Evolutionary conservation across 805 yeast species (phyloP).

Genomic region (Sungouiella thailandica): DNA sequence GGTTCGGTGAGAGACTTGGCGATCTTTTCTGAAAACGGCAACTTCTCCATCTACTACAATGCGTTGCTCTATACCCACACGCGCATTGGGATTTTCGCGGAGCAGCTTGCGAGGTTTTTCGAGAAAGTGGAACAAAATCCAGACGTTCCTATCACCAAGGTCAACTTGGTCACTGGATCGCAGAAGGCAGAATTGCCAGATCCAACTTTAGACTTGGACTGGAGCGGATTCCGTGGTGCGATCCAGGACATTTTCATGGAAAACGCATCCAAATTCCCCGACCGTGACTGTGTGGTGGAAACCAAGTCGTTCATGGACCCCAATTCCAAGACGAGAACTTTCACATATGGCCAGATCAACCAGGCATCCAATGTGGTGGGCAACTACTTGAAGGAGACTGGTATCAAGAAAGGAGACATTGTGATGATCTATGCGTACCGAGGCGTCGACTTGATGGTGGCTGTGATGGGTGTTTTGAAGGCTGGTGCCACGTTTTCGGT

Average conservation of each 20-base stretch:
- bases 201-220: constrained; percentile 81
- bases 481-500: constrained; percentile 99
- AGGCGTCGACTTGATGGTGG: constrained; percentile 94
- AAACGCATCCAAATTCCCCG: constrained; percentile 82
- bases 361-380: constrained; percentile 93
- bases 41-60: constrained; percentile 59
- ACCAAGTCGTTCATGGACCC: constrained; percentile 67
- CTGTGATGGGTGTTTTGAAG: constrained; percentile 95
- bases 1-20: constrained; percentile 67
- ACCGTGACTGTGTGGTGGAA: constrained; percentile 87
- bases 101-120: constrained; percentile 62
- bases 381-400: constrained; percentile 74
- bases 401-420: constrained; percentile 86
- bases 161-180: constrained; percentile 63
- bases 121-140: constrained; percentile 32
- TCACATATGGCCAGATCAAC: constrained; percentile 83
- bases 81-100: constrained; percentile 64
- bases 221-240: constrained; percentile 90
- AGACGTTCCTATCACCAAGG: constrained; percentile 47
- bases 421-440: constrained; percentile 98
- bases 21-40: constrained; percentile 36
- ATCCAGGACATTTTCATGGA: constrained; percentile 92
- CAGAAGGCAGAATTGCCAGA: constrained; percentile 70
- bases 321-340: constrained; percentile 55
- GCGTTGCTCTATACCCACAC: constrained; percentile 65